Evolutionary conservation across 1,284 basidiomycete genomes (phyloP), one percentile per base, ranked within the genome.

Genomic region (Stereum hirsutum): DNA sequence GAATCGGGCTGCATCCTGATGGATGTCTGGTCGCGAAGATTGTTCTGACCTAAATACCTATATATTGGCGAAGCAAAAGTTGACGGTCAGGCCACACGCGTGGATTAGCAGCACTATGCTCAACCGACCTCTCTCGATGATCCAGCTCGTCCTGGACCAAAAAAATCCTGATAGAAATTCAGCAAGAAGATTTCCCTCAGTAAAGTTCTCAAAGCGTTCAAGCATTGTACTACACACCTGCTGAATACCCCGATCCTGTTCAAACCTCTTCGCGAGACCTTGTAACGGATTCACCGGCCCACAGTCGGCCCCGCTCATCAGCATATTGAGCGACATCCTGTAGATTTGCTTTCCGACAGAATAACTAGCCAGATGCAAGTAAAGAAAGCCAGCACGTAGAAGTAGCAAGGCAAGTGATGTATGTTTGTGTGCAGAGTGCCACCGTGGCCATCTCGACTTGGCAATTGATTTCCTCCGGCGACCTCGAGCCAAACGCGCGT

Each of bases 211-310:
- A n/a, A n/a, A n/a, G n/a, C n/a, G n/a, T n/a, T n/a, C n/a, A n/a
- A n/a, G n/a, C n/a, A n/a, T n/a, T n/a, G n/a, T n/a, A 24, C 21
- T 19, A 44, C 50, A 33, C 46, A 88, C 88, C 68, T 89, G 86
- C 59, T 88, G 84, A 7, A 77, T 58, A 15, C 86, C 87, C 54
- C 85, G 70, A 58, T 91, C 88, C 42, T 75, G 72, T 50, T 87
- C 83, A 52, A 89, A 81, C 40, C 74, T 69, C 57, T 90, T 90
- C 0, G 82, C 70, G 6, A 92, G 72, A 19, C 72, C 75, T 54
- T 88, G 84, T n/a, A 92, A 60, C 10, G 87, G 77, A 57, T 90
- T 91, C 2, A 75, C 73, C 5, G 89, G 88, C 1, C 89, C 89
- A 51, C 88, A 92, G 38, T 89, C 86, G 1, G 83, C 72, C 33